Base-by-base conservation (phyloP, 2,329 filamentous ascomycete species). In the Fusarium tricinctum region DNA sequence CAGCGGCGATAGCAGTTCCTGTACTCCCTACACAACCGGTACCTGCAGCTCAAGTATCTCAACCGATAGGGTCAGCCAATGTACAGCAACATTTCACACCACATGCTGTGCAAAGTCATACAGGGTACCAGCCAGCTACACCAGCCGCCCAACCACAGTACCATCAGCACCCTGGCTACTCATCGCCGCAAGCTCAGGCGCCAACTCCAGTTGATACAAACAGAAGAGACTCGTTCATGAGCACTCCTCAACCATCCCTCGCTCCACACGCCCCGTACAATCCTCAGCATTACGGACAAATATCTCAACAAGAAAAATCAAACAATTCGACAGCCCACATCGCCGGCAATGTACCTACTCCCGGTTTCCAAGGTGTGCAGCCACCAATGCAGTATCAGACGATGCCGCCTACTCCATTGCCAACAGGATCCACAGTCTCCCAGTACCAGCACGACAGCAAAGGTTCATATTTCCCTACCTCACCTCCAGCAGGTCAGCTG, bases 261-360 rank as follows among this genome's bases (percentile, higher is more conserved):
- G 20, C 43, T 5, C 45, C 56, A 5, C 68, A 68, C 5, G 50
- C 45, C 1, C 28, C 54, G 0, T 63, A 68, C 12, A 56, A 70
- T 4, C 61, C 70, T 12, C 70, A 71, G n/a, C 42, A 70, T 9
- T 69, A 58, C 5, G 43, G 47, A 1, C 43, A 63, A 2, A 32
- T 50, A n/a, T 44, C 45, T 5, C 55, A 66, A 4, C 26, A 35
- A 12, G 51, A 54, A 2, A 50, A 53, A 12, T 7, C 19, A 2
- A 35, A 69, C 13, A 14, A 28, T 1, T 22, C 45, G 1, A 14
- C 50, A 1, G 2, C 8, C 4, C 20, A 38, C 1, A 1, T 10
- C 3, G 13, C 30, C 1, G 0, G 6, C 0, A 20, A 6, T 2
- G 9, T 38, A 14, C 20, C 51, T 20, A 12, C 44, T 6, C 44